Conservation (phyloP, 2,329 filamentous ascomycete species). For the Coleophoma crateriformis region DNA sequence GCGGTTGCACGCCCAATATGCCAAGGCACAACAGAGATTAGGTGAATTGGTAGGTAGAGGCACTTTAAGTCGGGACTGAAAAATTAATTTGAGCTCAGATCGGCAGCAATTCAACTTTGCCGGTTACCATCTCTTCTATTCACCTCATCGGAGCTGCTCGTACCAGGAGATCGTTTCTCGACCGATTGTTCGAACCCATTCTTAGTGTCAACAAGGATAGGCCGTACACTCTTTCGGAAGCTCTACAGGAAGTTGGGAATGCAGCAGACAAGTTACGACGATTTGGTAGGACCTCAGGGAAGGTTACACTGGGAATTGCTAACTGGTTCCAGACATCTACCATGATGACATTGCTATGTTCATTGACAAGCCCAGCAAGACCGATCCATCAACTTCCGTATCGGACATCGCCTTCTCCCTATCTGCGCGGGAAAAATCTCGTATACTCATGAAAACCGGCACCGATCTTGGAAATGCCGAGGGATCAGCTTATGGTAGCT, state of each 20-base stretch:
- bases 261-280: conserved; percentile 70
- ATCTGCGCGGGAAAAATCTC: conserved; percentile 71
- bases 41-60: conserved; percentile 52
- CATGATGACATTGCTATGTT: conserved; percentile 77
- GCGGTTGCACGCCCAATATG: conserved; percentile 18
- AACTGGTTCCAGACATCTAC: conserved; percentile 56
- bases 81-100: conserved; percentile 43
- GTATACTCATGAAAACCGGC: conserved; percentile 85
- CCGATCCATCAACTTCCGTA: conserved; percentile 62
- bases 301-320: too few species aligned
- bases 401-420: conserved; percentile 80
- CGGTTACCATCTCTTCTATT: conserved; percentile 82
- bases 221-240: conserved; percentile 74
- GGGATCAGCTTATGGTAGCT: conserved; percentile 85
- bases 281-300: conserved; percentile 57
- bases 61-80: neutral
- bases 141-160: conserved; percentile 76
- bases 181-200: conserved; percentile 73
- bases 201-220: conserved; percentile 61
- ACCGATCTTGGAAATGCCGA: conserved; percentile 93
- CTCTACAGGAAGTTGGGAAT: conserved; percentile 64
- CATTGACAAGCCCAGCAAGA: conserved; percentile 68
- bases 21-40: conserved; percentile 53
- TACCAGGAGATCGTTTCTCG: conserved; percentile 79
- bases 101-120: conserved; percentile 76